phyloP scores from a whole-genome alignment of 1,284 basidiomycete species.

The Rhodotorula sp. region DNA sequence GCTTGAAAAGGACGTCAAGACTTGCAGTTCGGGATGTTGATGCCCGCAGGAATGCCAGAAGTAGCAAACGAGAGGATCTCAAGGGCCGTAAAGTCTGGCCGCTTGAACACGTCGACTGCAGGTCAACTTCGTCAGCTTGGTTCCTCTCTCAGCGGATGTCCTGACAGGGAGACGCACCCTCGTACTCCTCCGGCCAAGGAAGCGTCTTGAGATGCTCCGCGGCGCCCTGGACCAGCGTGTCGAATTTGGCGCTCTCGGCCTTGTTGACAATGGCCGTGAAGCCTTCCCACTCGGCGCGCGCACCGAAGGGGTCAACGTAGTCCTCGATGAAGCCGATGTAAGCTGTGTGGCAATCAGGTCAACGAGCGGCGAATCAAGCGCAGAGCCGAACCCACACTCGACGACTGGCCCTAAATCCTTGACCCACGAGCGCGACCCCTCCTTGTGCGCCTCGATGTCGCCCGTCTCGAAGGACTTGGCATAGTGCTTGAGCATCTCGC shows the following conservation, averaged over 20 bases:
- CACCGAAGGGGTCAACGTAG: conserved; percentile 65
- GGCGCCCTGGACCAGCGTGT: conserved; percentile 68
- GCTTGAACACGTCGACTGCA: conserved; percentile 58
- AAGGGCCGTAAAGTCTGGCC: conserved; percentile 75
- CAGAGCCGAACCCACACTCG: conserved; percentile 54
- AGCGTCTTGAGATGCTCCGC: conserved; percentile 72
- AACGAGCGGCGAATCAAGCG: neutral
- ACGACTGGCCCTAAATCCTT: conserved; percentile 82
- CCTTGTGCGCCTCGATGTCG: conserved; percentile 72
- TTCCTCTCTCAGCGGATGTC: neutral
- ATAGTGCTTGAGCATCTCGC: conserved; percentile 69
- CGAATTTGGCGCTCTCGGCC: conserved; percentile 55
- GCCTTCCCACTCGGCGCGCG: conserved; percentile 77
- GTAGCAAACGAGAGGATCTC: conserved; percentile 59
- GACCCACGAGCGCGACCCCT: conserved; percentile 74
- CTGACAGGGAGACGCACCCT: conserved; percentile 59
- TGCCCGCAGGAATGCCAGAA: conserved; percentile 79
- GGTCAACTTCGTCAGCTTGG: neutral
- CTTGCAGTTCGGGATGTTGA: conserved; percentile 48
- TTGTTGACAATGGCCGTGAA: conserved; percentile 73
- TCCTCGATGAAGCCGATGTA: conserved; percentile 49
- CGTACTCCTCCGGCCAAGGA: conserved; percentile 78
- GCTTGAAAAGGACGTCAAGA: conserved; percentile 56
- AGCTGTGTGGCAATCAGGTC: neutral
- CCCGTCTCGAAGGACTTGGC: conserved; percentile 72